Evolutionary conservation across 129 eudicot species (phyloP).

Genomic region (Lactuca sativa): DNA sequence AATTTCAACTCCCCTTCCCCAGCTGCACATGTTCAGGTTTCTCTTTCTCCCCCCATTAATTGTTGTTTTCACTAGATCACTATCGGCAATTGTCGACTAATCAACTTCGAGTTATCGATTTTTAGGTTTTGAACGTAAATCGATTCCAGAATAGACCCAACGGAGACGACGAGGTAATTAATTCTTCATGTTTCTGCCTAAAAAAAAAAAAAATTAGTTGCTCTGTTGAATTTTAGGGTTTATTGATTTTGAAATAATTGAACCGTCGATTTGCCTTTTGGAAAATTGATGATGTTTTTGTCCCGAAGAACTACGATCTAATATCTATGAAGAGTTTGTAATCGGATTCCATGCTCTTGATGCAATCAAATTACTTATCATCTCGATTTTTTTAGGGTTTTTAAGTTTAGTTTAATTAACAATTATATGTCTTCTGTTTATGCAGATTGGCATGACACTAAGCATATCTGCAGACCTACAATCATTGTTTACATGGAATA

Average conservation of each 20-base stretch:
- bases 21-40: slow-evolving; percentile 60
- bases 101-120: background rate
- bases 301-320: slow-evolving; percentile 4
- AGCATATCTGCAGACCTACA: slow-evolving; percentile 77
- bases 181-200: background rate
- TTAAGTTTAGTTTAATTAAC: too few species aligned
- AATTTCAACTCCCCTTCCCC: slow-evolving; percentile 71
- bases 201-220: background rate
- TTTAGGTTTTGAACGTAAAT: slow-evolving; percentile 72
- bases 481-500: slow-evolving; percentile 97
- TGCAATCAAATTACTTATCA: too few species aligned
- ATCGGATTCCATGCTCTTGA: too few species aligned
- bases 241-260: background rate
- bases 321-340: background rate
- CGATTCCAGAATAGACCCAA: slow-evolving; percentile 67
- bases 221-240: slow-evolving; percentile 12
- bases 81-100: background rate
- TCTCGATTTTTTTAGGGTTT: too few species aligned
- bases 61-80: background rate
- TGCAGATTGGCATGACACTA: slow-evolving; percentile 82
- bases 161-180: slow-evolving; percentile 81
- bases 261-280: background rate
- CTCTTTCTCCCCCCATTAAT: slow-evolving; percentile 15
- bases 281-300: background rate
- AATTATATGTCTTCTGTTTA: background rate